These are phyloP conservation scores for Aspergillus carbonarius DNA, from an alignment of 2,329 filamentous ascomycete species.

Conservation along the genomic window DNA sequence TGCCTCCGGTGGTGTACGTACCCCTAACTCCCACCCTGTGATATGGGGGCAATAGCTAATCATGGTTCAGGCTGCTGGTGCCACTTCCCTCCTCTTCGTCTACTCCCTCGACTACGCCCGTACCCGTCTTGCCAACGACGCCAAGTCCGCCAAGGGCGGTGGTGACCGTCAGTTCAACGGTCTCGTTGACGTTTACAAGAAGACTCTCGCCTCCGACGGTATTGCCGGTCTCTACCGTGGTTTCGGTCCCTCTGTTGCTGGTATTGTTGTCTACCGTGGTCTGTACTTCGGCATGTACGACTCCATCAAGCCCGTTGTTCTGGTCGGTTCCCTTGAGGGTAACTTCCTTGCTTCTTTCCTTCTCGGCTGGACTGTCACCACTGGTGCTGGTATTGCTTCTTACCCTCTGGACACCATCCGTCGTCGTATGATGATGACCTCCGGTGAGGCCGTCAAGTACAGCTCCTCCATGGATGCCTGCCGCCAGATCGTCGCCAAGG, in stretches of 20 bases:
- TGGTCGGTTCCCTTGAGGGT: conserved; percentile 85
- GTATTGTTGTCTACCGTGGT: conserved; percentile 99
- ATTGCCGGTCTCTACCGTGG: conserved; percentile 99
- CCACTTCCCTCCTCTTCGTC: conserved; percentile 99
- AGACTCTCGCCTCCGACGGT: conserved; percentile 98
- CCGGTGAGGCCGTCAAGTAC: conserved; percentile 97
- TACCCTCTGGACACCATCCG: conserved; percentile 99
- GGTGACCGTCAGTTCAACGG: conserved; percentile 99
- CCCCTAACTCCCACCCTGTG: not conserved
- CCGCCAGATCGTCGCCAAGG: conserved; percentile 92
- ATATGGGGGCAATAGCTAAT: conserved; percentile 13
- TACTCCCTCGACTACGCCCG: conserved; percentile 99
- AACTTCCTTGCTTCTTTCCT: conserved; percentile 99
- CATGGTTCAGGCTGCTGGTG: conserved; percentile 76
- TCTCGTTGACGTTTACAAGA: conserved; percentile 99
- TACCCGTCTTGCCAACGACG: conserved; percentile 99
- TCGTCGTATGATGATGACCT: conserved; percentile 99
- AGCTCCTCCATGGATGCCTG: conserved; percentile 92
- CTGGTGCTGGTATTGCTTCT: conserved; percentile 99
- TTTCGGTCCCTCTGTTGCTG: conserved; percentile 98
- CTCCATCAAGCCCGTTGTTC: conserved; percentile 98
- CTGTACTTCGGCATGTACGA: conserved; percentile 99
- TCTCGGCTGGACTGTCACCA: conserved; percentile 99
- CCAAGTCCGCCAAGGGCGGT: conserved; percentile 92
- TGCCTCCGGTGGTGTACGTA: conserved; percentile 97